These are phyloP conservation scores for Canavalia ensiformis DNA, from an alignment of 306 rosid species.

Conservation along the genomic window DNA sequence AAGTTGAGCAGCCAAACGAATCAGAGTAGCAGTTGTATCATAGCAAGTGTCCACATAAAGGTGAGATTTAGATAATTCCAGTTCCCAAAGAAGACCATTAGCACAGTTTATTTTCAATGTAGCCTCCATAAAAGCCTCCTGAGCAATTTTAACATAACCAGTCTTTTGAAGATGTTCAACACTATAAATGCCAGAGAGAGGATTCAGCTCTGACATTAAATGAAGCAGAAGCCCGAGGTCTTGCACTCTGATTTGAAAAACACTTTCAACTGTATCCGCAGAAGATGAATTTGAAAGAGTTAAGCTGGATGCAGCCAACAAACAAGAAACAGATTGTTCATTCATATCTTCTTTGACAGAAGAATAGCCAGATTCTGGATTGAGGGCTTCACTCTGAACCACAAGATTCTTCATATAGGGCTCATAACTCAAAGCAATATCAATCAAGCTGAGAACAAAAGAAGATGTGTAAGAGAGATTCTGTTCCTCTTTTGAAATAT, in stretches of 20 bases:
- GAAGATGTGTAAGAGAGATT: conserved; percentile 56
- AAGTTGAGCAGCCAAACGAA: conserved; percentile 86
- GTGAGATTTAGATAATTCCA: conserved; percentile 81
- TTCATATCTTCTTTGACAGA: conserved; percentile 57
- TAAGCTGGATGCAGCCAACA: conserved; percentile 89
- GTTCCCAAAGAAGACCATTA: conserved; percentile 84
- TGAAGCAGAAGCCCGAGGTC: conserved; percentile 85
- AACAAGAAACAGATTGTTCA: conserved; percentile 74
- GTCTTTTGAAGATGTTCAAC: conserved; percentile 72
- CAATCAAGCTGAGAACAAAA: conserved; percentile 82
- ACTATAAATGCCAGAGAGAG: conserved; percentile 63
- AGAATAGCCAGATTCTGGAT: conserved; percentile 60
- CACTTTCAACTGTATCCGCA: conserved; percentile 59
- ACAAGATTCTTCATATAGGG: conserved; percentile 67
- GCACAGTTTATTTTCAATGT: conserved; percentile 76
- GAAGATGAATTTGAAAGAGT: conserved; percentile 70
- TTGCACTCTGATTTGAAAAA: conserved; percentile 66
- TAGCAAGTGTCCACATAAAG: conserved; percentile 80
- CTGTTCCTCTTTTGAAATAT: conserved; percentile 49
- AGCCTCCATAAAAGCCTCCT: conserved; percentile 86
- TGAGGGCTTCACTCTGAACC: conserved; percentile 56
- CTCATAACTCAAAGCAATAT: conserved; percentile 91
- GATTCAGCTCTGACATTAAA: conserved; percentile 57
- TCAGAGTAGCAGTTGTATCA: conserved; percentile 81
- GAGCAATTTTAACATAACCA: conserved; percentile 88